These are phyloP conservation scores for Phytophthora quininea DNA, from an alignment of 352 stramenopile species.

Conservation along the genomic window DNA sequence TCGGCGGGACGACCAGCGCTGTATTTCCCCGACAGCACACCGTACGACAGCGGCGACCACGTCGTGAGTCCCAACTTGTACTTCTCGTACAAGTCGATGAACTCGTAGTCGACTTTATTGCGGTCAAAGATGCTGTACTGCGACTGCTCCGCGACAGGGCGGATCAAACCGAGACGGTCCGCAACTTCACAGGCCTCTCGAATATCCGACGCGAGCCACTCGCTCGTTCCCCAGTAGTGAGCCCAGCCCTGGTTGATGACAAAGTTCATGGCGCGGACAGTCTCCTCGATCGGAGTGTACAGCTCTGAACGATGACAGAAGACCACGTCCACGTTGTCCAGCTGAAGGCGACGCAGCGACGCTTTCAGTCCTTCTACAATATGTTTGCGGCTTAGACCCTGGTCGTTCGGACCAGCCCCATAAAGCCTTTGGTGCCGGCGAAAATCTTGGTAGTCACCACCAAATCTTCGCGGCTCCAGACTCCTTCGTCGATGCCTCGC, in stretches of 20 bases:
- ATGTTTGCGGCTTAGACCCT: constrained; percentile 38
- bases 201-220: constrained; percentile 63
- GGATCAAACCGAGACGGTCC: constrained; percentile 40
- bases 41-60: constrained; percentile 41
- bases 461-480: constrained; percentile 51
- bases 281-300: constrained; percentile 63
- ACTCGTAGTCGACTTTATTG: constrained; percentile 10
- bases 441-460: constrained; percentile 65
- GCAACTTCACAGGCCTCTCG: constrained; percentile 52
- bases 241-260: constrained; percentile 29
- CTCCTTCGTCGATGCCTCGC: constrained; percentile 33
- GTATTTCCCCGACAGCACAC: constrained; percentile 58
- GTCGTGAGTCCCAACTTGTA: constrained; percentile 16
- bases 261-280: constrained; percentile 63
- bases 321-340: constrained; percentile 24
- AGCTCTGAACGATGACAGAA: constrained; percentile 67
- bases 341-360: constrained; percentile 22
- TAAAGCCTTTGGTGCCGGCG: constrained; percentile 24
- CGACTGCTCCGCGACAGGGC: constrained; percentile 53
- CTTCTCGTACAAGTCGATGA: constrained; percentile 14
- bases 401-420: constrained; percentile 17
- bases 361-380: constrained; percentile 32
- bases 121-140: constrained; percentile 60
- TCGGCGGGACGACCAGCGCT: constrained; percentile 23
- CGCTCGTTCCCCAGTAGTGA: constrained; percentile 5